phyloP scores from a whole-genome alignment of 352 stramenopile genomes.

The Pythium biforme region DNA sequence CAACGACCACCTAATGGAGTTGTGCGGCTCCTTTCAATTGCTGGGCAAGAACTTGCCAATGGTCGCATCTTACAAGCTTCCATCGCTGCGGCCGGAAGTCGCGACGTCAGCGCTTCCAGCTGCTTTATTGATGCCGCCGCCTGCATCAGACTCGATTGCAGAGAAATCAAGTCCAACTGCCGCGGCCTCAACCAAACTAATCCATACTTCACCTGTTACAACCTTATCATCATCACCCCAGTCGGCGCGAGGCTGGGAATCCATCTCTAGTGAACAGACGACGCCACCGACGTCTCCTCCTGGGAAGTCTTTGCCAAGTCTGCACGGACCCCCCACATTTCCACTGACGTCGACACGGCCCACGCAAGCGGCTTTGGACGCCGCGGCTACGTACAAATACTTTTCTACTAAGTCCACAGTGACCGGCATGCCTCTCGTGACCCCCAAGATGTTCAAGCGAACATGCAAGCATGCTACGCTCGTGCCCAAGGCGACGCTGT shows the following conservation, averaged over 20 bases:
- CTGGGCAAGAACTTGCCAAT: too few species aligned
- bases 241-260: too few species aligned
- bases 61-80: too few species aligned
- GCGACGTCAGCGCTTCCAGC: too few species aligned
- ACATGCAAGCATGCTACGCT: not conserved
- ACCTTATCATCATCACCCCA: not conserved
- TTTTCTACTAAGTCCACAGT: not conserved
- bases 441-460: not conserved
- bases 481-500: not conserved
- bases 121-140: too few species aligned
- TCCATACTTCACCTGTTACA: not conserved
- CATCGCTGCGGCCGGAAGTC: too few species aligned
- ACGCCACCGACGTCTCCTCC: not conserved
- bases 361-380: not conserved
- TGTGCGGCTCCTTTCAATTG: not conserved
- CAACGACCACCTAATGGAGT: not conserved
- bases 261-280: too few species aligned
- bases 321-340: too few species aligned
- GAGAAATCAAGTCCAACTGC: not conserved
- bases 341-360: too few species aligned
- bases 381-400: not conserved
- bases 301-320: not conserved
- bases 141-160: too few species aligned
- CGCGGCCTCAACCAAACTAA: not conserved
- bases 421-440: not conserved